These are phyloP conservation scores for Oryza longistaminata DNA, from an alignment of 176 grass and related monocot genomes.

Conservation along the genomic window DNA sequence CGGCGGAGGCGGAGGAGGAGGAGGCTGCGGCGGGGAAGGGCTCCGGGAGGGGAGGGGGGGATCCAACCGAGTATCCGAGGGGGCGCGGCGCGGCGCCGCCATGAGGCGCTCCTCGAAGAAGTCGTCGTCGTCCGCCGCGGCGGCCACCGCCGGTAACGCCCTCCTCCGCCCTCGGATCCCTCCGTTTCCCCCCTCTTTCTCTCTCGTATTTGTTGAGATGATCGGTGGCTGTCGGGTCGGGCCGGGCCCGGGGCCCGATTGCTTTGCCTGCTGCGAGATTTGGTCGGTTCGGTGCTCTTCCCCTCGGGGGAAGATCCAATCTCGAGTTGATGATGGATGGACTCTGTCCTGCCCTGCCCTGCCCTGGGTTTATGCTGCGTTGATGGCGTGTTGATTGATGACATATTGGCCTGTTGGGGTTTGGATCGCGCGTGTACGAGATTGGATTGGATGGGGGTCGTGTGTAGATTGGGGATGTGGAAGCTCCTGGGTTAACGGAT, in stretches of 20 bases:
- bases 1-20: neutral
- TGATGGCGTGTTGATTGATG: slow-evolving; percentile 10
- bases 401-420: neutral
- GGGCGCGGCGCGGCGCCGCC: neutral
- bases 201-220: neutral
- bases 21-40: neutral
- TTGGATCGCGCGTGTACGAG: slow-evolving; percentile 4
- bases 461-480: slow-evolving; percentile 5
- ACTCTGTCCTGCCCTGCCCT: neutral
- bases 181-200: neutral
- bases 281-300: neutral
- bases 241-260: neutral
- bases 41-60: neutral
- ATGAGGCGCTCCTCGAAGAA: slow-evolving; percentile 66
- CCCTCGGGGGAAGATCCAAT: slow-evolving; percentile 39
- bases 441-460: neutral
- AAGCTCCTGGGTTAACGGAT: slow-evolving; percentile 18
- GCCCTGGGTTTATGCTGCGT: neutral
- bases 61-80: neutral
- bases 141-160: slow-evolving; percentile 46
- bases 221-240: slow-evolving; percentile 7
- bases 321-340: slow-evolving; percentile 15
- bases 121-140: slow-evolving; percentile 40
- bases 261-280: slow-evolving; percentile 9
- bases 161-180: slow-evolving; percentile 8